These are phyloP conservation scores for Ogataea philodendri DNA, from an alignment of 805 yeast genomes.

Conservation along the genomic window DNA sequence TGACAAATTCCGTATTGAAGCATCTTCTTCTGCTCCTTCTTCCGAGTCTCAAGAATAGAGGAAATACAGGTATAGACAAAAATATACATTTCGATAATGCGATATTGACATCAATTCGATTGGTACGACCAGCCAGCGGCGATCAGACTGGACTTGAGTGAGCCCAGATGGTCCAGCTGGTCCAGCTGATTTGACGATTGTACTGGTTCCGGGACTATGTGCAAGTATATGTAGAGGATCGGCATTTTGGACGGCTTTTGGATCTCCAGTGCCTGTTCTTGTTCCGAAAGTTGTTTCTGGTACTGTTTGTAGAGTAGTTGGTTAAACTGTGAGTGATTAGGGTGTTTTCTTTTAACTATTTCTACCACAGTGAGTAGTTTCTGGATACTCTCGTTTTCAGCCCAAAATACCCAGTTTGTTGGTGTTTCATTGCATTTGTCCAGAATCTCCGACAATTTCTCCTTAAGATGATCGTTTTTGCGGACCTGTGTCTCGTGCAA, in stretches of 20 bases:
- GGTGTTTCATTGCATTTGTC: conserved; percentile 4
- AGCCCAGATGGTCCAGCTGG: conserved; percentile 4
- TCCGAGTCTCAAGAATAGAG: conserved; percentile 6
- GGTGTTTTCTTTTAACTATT: conserved; percentile 29
- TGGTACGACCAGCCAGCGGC: conserved; percentile 12
- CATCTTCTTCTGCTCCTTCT: not conserved
- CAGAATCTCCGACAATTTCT: conserved; percentile 20
- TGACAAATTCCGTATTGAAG: conserved; percentile 26
- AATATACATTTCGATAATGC: conserved; percentile 14
- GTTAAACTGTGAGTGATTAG: conserved; percentile 25
- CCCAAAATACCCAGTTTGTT: conserved; percentile 20
- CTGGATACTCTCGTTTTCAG: conserved; percentile 26
- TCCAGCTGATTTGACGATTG: no score
- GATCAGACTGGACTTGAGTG: conserved; percentile 4
- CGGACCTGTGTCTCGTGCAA: conserved; percentile 22
- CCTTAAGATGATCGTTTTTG: conserved; percentile 27
- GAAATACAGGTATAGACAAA: conserved; percentile 9
- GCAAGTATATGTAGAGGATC: conserved; percentile 27
- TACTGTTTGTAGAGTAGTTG: conserved; percentile 20
- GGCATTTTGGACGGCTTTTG: conserved; percentile 20
- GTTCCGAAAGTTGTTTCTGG: conserved; percentile 2
- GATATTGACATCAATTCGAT: conserved; percentile 2
- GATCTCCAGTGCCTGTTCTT: conserved; percentile 11
- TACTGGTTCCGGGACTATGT: conserved; percentile 9
- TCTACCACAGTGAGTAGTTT: conserved; percentile 32